phyloP scores from a whole-genome alignment of 1,284 basidiomycete species.

The Boletus smithii region DNA sequence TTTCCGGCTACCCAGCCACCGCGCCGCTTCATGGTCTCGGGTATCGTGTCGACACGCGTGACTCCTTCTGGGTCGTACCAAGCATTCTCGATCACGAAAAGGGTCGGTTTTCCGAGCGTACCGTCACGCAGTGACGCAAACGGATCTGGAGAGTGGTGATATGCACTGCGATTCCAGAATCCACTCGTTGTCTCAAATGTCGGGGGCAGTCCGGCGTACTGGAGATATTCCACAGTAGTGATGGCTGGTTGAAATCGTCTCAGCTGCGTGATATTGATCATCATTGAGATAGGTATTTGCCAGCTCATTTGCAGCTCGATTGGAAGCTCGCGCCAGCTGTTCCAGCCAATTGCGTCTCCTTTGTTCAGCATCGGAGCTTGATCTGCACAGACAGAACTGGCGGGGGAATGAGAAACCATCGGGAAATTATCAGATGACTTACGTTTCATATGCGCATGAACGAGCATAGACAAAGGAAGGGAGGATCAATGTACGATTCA shows the following conservation, averaged over 20 bases:
- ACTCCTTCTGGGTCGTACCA: constrained; percentile 36
- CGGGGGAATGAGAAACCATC: background rate
- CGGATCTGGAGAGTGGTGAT: constrained; percentile 17
- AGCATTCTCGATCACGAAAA: constrained; percentile 36
- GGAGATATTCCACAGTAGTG: constrained; percentile 37
- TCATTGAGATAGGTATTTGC: constrained; percentile 34
- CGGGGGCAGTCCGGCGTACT: constrained; percentile 33
- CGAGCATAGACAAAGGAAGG: constrained; percentile 42
- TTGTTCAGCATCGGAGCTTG: constrained; percentile 38
- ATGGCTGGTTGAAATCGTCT: constrained; percentile 36
- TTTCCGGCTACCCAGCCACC: constrained; percentile 23
- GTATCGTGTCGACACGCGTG: constrained; percentile 35
- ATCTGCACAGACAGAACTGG: constrained; percentile 30
- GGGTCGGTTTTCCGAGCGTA: constrained; percentile 15
- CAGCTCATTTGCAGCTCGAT: constrained; percentile 38
- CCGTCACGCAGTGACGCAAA: constrained; percentile 1
- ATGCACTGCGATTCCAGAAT: constrained; percentile 34
- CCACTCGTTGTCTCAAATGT: constrained; percentile 35
- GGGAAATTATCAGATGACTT: constrained; percentile 6
- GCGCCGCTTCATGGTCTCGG: constrained; percentile 16
- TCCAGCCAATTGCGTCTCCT: constrained; percentile 35
- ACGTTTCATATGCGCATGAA: constrained; percentile 37
- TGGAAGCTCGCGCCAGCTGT: constrained; percentile 35
- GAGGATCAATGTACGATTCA: constrained; percentile 39
- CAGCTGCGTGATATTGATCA: constrained; percentile 41